phyloP scores from a whole-genome alignment of 805 yeast genomes.

The Nakazawaea holstii region DNA sequence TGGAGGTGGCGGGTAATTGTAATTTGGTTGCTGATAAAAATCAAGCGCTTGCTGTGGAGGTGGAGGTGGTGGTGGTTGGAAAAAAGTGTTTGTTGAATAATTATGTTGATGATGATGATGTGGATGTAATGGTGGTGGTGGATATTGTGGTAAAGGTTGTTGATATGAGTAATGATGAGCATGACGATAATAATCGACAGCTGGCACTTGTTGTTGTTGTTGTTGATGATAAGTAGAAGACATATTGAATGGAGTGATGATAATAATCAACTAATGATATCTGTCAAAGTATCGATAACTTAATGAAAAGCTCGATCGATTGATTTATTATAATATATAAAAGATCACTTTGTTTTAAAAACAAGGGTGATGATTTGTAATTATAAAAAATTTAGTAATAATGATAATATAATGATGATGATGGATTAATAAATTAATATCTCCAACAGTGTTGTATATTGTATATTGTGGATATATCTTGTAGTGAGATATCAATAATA shows the following conservation, averaged over 20 bases:
- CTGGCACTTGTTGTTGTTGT: slow-evolving; percentile 5
- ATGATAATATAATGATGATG: background rate
- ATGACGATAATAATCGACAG: background rate
- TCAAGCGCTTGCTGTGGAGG: background rate
- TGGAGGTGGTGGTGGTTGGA: background rate
- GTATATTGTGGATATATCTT: too few species aligned
- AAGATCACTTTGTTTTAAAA: too few species aligned
- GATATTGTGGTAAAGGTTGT: slow-evolving; percentile 8
- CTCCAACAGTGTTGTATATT: slow-evolving; percentile 11
- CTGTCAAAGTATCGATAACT: slow-evolving; percentile 27
- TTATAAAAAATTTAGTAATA: background rate
- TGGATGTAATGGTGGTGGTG: slow-evolving; percentile 14
- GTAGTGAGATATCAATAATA: too few species aligned
- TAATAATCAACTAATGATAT: background rate
- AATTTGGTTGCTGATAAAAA: slow-evolving; percentile 12
- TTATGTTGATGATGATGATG: slow-evolving; percentile 16
- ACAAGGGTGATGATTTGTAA: too few species aligned
- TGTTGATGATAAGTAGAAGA: slow-evolving; percentile 3
- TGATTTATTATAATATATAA: too few species aligned
- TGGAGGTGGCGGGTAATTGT: slow-evolving; percentile 10
- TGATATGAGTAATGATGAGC: background rate
- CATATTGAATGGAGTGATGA: background rate
- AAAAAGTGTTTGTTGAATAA: background rate
- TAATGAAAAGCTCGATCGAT: slow-evolving; percentile 35
- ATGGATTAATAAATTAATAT: slow-evolving; percentile 20